A percentile compares a stretch with the other conserved stretches of the same genome.
These are phyloP conservation scores for Nepenthes alata DNA, from an alignment of 179 eudicot species.

Conservation along the genomic window DNA sequence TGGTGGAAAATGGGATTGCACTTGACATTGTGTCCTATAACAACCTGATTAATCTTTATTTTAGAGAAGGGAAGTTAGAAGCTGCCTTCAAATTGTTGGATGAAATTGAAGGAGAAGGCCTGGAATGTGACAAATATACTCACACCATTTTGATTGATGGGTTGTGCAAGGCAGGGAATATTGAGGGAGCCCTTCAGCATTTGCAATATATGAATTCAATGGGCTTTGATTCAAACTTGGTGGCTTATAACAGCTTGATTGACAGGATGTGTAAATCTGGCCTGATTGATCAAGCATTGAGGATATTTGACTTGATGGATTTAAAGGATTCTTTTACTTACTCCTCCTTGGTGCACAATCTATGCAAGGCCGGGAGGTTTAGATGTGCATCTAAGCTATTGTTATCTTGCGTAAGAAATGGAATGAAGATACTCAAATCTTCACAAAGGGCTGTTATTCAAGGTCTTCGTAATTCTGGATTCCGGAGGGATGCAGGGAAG, in stretches of 20 bases:
- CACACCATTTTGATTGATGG: slow-evolving; percentile 64
- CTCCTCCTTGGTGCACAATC: slow-evolving; percentile 62
- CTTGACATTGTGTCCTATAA: slow-evolving; percentile 55
- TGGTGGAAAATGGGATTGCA: slow-evolving; percentile 46
- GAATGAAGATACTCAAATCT: slow-evolving; percentile 40
- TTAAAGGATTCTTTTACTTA: slow-evolving; percentile 66
- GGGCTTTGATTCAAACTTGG: slow-evolving; percentile 39
- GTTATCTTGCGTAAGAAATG: slow-evolving; percentile 41
- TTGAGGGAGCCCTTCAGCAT: slow-evolving; percentile 42
- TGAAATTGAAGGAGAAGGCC: slow-evolving; percentile 41
- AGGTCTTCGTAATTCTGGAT: slow-evolving; percentile 42
- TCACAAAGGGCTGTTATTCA: slow-evolving; percentile 48
- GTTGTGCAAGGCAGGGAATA: slow-evolving; percentile 51
- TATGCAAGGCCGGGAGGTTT: slow-evolving; percentile 52
- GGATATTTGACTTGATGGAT: slow-evolving; percentile 42
- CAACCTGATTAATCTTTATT: slow-evolving; percentile 54
- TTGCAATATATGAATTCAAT: slow-evolving; percentile 24
- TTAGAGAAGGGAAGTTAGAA: slow-evolving; percentile 48
- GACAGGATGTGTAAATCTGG: slow-evolving; percentile 53
- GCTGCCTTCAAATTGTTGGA: slow-evolving; percentile 39
- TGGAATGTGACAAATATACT: slow-evolving; percentile 50
- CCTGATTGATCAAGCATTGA: slow-evolving; percentile 40
- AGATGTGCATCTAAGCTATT: slow-evolving; percentile 50
- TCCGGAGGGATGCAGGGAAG: slow-evolving; percentile 26
- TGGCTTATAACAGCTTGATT: slow-evolving; percentile 51